phyloP scores from a whole-genome alignment of 257 asterid genomes.

The Nicotiana sylvestris region DNA sequence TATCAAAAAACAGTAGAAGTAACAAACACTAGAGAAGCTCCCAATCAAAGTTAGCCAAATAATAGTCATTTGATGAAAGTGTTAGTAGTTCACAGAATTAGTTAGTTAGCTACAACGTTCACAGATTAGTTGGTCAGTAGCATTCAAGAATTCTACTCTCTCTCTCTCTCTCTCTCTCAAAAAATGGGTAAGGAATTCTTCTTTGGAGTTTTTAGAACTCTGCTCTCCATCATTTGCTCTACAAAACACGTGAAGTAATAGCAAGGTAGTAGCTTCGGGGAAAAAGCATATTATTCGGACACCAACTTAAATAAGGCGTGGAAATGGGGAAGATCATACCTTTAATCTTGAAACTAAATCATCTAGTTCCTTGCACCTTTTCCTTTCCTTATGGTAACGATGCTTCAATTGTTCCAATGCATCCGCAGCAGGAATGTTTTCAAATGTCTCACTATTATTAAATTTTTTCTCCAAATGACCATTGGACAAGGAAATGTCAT shows the following conservation, averaged over 20 bases:
- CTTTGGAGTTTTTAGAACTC: background rate
- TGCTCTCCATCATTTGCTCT: background rate
- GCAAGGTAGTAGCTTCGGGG: background rate
- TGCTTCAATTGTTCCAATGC: constrained; percentile 35
- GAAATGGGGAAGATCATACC: constrained; percentile 27
- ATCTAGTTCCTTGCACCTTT: constrained; percentile 32
- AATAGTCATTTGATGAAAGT: background rate
- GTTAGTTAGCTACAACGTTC: background rate
- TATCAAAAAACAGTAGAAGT: background rate
- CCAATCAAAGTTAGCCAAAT: background rate
- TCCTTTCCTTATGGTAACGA: constrained; percentile 35
- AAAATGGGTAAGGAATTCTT: background rate
- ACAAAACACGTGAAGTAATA: background rate
- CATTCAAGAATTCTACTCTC: background rate
- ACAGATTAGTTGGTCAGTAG: background rate
- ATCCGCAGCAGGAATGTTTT: constrained; percentile 18
- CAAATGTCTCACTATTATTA: constrained; percentile 24
- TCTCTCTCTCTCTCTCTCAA: background rate
- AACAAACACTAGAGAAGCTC: background rate
- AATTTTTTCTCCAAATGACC: constrained; percentile 13
- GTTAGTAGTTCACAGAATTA: background rate
- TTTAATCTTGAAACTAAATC: constrained; percentile 31
- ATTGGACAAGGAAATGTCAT: constrained; percentile 26
- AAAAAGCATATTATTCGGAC: background rate
- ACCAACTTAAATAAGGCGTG: background rate